A percentile compares a stretch with the other conserved stretches of the same genome.
These are phyloP conservation scores for Chlorella variabilis DNA, from an alignment of 163 green algal species.

Conservation along the genomic window DNA sequence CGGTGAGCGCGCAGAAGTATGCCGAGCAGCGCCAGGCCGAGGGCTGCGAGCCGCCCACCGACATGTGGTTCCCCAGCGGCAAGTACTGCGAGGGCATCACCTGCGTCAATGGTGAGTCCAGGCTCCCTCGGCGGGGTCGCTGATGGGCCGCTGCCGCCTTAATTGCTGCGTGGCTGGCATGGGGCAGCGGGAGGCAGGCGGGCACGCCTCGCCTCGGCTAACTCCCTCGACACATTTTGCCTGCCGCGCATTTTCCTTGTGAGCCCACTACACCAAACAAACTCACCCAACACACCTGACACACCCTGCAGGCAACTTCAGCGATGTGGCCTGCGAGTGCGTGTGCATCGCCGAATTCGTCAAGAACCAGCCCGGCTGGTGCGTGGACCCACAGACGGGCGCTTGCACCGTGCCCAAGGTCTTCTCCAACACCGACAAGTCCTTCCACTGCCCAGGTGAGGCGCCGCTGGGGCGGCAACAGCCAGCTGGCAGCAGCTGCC, in stretches of 20 bases:
- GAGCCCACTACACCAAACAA: too few relatives aligned
- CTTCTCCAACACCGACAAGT: neutral
- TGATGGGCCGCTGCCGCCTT: too few relatives aligned
- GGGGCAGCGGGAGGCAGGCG: too few relatives aligned
- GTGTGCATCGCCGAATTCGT: constrained; percentile 22
- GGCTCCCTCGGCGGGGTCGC: too few relatives aligned
- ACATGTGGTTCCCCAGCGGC: constrained; percentile 39
- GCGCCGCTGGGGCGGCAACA: too few relatives aligned
- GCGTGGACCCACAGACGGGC: constrained; percentile 11
- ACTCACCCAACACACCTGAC: neutral
- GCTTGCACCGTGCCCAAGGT: constrained; percentile 44
- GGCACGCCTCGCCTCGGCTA: too few relatives aligned
- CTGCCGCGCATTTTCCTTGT: too few relatives aligned
- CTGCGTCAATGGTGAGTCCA: constrained; percentile 36
- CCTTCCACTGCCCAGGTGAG: constrained; percentile 31
- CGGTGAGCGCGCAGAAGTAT: constrained; percentile 32
- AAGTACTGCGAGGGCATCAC: constrained; percentile 9
- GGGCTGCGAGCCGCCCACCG: constrained; percentile 28
- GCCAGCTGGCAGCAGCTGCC: neutral
- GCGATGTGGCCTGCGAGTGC: constrained; percentile 28
- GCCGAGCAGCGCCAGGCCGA: neutral
- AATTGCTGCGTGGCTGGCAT: too few relatives aligned
- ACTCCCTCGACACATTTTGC: too few relatives aligned
- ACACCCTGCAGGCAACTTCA: constrained; percentile 26
- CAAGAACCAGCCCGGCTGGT: constrained; percentile 18